Evolutionary conservation across 2,329 filamentous ascomycete species (phyloP).

Genomic region (Penicillium sp.): DNA sequence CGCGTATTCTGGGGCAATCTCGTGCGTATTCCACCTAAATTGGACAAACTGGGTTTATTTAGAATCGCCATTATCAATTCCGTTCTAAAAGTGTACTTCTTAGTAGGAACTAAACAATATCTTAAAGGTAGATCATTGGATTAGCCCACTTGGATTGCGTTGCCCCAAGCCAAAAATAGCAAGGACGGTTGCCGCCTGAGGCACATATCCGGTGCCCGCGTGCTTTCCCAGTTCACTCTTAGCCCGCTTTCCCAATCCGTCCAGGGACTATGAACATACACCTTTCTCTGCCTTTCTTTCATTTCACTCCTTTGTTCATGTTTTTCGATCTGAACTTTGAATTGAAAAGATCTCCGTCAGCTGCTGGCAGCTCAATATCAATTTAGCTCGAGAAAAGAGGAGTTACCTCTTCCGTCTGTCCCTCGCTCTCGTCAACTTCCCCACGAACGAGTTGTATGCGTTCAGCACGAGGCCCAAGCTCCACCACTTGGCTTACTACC

Average conservation of each 20-base stretch:
- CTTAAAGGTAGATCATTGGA: neutral
- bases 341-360: neutral
- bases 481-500: constrained; percentile 4
- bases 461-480: constrained; percentile 13
- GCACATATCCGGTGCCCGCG: neutral
- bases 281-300: neutral
- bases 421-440: constrained; percentile 11
- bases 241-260: constrained; percentile 26
- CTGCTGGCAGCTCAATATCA: neutral
- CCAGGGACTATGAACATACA: constrained; percentile 16
- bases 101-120: neutral
- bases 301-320: neutral
- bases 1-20: neutral
- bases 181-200: constrained; percentile 11
- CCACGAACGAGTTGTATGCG: constrained; percentile 19
- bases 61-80: neutral
- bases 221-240: constrained; percentile 2
- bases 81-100: neutral
- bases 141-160: neutral
- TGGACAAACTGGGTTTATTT: neutral
- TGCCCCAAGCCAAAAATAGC: constrained; percentile 14
- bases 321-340: neutral
- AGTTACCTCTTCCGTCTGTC: neutral
- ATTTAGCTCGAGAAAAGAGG: constrained; percentile 4
- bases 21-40: neutral